Evolutionary conservation across 2,329 filamentous ascomycete genomes (phyloP), one percentile per base, ranked within the genome.

Genomic region (Zasmidium cellare): DNA sequence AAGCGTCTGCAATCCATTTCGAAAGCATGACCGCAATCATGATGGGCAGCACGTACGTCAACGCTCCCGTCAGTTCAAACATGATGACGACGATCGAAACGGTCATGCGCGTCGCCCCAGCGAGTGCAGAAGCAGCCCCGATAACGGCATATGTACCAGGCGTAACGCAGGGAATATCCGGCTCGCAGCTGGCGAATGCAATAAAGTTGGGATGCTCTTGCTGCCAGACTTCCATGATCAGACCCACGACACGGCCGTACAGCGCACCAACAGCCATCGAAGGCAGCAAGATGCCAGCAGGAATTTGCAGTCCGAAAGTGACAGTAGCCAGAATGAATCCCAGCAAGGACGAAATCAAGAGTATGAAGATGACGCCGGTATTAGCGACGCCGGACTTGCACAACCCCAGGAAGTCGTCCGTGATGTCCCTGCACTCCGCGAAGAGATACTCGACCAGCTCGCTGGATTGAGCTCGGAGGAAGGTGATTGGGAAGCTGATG

Each of bases 81-180:
- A 97, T 97, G 77, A 99, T 99, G 69, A 97, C 94, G 3, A 99
- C 93, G 65, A 99, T 97, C 12, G 92, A 97, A 11, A 97, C 92
- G 0, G 94, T 99, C 87, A 99, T 96, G 65, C 93, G 86, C 18
- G 93, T 97, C 35, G 96, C 91, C 49, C 94, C 94, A 5, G 90
- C 91, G 1, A 99, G 85, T n/a, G 93, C 91, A 3, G 94, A 92
- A 0, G 94, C 93, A 0, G 94, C 94, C 31, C 94, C 94, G 61
- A 99, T 89, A 68, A 99, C 96, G 62, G 94, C 94, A 71, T 99
- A 99, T 1, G 93, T 96, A 14, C 93, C 94, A 0, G 94, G 93
- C 0, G 90, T 97, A 51, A 99, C 87, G 75, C 94, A 99, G 7
- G 88, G 86, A 44, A 90, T 79, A 73, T 96, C 93, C 2, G 91